Percentiles rank a stretch among this genome's conserved stretches.
These are phyloP conservation scores for Nicotiana tomentosiformis DNA, from an alignment of 257 asterid species.

Conservation along the genomic window DNA sequence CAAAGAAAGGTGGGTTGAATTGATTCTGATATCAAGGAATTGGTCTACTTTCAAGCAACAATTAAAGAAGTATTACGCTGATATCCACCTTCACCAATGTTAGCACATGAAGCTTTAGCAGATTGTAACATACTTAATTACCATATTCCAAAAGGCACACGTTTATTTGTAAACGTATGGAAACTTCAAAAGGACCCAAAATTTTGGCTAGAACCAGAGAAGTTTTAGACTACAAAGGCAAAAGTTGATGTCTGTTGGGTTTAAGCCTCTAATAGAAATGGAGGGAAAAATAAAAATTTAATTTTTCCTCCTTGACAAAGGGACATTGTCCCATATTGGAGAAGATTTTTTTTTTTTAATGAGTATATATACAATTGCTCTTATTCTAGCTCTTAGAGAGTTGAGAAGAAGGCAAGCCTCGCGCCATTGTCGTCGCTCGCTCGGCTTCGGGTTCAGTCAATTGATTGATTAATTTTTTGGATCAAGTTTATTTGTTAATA, in stretches of 20 bases:
- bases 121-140: constrained; percentile 42
- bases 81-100: constrained; percentile 29
- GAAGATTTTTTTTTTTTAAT: too few species aligned
- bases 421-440: too few species aligned
- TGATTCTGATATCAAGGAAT: constrained; percentile 30
- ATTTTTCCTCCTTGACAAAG: too few species aligned
- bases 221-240: constrained; percentile 27
- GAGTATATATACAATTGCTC: too few species aligned
- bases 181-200: constrained; percentile 37
- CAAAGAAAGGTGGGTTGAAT: constrained; percentile 18
- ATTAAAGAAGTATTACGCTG: constrained; percentile 48
- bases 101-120: constrained; percentile 19
- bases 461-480: too few species aligned
- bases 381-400: too few species aligned
- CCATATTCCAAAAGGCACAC: constrained; percentile 37
- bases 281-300: too few species aligned
- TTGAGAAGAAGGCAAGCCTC: too few species aligned
- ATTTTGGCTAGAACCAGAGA: constrained; percentile 40
- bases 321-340: too few species aligned
- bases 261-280: too few species aligned
- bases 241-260: constrained; percentile 14
- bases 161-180: constrained; percentile 36
- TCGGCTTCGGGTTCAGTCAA: too few species aligned
- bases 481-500: too few species aligned
- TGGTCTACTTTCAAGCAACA: constrained; percentile 36